phyloP scores from a whole-genome alignment of 192 early-diverging fungal genomes.

The Entomortierella beljakovae region DNA sequence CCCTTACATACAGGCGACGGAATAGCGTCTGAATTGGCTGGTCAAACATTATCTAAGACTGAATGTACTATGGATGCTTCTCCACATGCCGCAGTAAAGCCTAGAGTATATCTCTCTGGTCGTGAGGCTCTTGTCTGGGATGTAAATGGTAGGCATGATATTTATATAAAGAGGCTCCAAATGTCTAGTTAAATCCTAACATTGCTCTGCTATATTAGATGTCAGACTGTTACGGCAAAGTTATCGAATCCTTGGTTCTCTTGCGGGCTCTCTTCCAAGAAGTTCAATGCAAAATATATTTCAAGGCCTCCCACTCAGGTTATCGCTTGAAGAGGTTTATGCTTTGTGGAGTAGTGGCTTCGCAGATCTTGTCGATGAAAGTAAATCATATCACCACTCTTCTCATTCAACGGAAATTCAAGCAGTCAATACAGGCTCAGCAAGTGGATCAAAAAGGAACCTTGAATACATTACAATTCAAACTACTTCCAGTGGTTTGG shows the following conservation, averaged over 20 bases:
- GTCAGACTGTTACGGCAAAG: conserved; percentile 64
- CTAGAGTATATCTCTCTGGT: conserved; percentile 14
- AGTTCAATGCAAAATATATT: conserved; percentile 83
- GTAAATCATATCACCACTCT: conserved; percentile 9
- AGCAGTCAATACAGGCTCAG: conserved; percentile 15
- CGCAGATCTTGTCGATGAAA: conserved; percentile 22
- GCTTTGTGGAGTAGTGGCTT: conserved; percentile 61
- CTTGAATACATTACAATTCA: no score
- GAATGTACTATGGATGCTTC: not conserved
- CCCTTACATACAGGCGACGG: not conserved
- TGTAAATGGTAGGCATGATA: conserved; percentile 22
- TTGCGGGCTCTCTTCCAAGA: conserved; percentile 75
- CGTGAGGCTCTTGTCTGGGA: conserved; percentile 40
- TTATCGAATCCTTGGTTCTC: conserved; percentile 72
- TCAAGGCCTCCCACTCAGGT: conserved; percentile 75
- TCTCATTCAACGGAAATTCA: conserved; percentile 4
- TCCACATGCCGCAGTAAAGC: not conserved
- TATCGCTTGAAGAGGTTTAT: conserved; percentile 81
- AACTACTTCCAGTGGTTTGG: no score
- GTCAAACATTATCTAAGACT: not conserved
- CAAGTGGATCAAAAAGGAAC: no score
- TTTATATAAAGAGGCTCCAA: no score
- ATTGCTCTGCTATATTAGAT: conserved; percentile 37
- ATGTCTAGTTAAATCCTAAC: no score
- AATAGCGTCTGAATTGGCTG: not conserved